Conservation (phyloP, 2,329 filamentous ascomycete genomes). For the Oidium heveae region DNA sequence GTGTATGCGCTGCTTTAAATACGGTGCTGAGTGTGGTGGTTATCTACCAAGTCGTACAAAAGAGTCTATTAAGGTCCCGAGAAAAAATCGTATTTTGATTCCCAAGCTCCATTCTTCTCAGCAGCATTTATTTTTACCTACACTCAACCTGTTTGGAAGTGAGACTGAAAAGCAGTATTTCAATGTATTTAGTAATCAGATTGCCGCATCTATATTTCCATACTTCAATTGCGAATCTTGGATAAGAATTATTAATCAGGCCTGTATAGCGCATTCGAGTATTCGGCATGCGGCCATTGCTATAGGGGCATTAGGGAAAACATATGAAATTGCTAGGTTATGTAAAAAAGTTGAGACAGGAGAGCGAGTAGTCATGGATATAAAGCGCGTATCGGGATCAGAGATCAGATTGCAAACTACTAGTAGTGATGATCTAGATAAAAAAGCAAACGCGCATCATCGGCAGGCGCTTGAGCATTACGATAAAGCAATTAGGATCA, state of each 20-base stretch:
- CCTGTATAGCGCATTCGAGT: constrained; percentile 7
- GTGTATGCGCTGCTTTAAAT: constrained; percentile 34
- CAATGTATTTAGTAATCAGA: constrained; percentile 9
- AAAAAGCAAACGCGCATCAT: constrained; percentile 3
- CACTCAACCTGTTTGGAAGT: constrained; percentile 2
- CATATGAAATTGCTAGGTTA: constrained; percentile 4
- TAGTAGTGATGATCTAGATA: neutral
- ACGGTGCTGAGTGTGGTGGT: constrained; percentile 32
- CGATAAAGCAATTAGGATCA: constrained; percentile 5
- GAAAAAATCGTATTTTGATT: neutral
- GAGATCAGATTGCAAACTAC: neutral
- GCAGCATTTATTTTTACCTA: neutral
- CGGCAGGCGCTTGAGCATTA: constrained; percentile 7
- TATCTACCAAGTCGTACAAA: constrained; percentile 16
- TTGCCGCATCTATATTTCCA: constrained; percentile 9
- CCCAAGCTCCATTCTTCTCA: neutral
- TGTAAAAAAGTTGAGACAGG: constrained; percentile 1
- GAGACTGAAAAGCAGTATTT: constrained; percentile 10
- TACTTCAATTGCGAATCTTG: constrained; percentile 11
- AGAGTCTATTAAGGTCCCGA: no score
- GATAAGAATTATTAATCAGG: constrained; percentile 10
- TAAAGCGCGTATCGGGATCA: neutral
- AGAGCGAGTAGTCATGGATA: neutral
- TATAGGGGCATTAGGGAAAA: constrained; percentile 8
- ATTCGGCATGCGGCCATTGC: constrained; percentile 12